A percentile compares a stretch with the other conserved stretches of the same genome.
Evolutionary conservation across 495 filamentous ascomycete genomes (phyloP).

Genomic region (Wilcoxina mikolae): DNA sequence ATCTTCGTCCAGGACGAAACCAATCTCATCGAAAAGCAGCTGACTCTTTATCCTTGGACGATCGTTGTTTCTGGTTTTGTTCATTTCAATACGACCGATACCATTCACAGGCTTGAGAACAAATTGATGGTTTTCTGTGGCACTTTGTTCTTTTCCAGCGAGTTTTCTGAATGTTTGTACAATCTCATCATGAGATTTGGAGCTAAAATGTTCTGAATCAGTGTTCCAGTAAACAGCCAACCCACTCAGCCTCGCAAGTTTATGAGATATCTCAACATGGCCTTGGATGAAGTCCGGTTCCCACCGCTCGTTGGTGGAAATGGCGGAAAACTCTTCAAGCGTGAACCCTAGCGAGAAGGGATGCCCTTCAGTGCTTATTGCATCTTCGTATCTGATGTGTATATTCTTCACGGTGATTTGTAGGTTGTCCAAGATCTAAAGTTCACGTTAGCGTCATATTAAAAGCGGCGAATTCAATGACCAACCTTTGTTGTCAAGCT

Average conservation of each 20-base stretch:
- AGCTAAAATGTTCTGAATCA: slow-evolving; percentile 65
- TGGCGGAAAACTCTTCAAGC: slow-evolving; percentile 83
- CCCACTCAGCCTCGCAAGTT: slow-evolving; percentile 73
- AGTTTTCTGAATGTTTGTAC: slow-evolving; percentile 58
- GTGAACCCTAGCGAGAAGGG: slow-evolving; percentile 87
- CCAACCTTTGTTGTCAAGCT: slow-evolving; percentile 64
- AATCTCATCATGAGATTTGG: slow-evolving; percentile 57
- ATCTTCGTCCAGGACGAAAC: slow-evolving; percentile 85
- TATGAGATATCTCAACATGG: slow-evolving; percentile 67
- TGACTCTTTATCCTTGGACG: slow-evolving; percentile 79
- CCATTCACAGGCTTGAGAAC: slow-evolving; percentile 91
- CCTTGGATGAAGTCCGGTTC: slow-evolving; percentile 87
- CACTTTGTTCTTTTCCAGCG: slow-evolving; percentile 36
- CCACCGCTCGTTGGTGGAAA: slow-evolving; percentile 90
- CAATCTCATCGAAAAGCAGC: slow-evolving; percentile 86
- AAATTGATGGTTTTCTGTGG: slow-evolving; percentile 57
- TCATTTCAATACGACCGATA: slow-evolving; percentile 76
- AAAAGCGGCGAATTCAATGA: no score
- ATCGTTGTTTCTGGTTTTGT: slow-evolving; percentile 71
- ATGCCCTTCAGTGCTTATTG: slow-evolving; percentile 87
- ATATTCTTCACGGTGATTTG: slow-evolving; percentile 97
- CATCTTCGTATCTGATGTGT: slow-evolving; percentile 92
- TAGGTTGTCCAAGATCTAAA: slow-evolving; percentile 76
- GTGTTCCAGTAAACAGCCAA: slow-evolving; percentile 97
- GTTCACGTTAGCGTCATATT: neutral